Percentiles rank a stretch among this genome's conserved stretches.
phyloP scores from a whole-genome alignment of 1,139 yeast species.

The Hansenula sp. region DNA sequence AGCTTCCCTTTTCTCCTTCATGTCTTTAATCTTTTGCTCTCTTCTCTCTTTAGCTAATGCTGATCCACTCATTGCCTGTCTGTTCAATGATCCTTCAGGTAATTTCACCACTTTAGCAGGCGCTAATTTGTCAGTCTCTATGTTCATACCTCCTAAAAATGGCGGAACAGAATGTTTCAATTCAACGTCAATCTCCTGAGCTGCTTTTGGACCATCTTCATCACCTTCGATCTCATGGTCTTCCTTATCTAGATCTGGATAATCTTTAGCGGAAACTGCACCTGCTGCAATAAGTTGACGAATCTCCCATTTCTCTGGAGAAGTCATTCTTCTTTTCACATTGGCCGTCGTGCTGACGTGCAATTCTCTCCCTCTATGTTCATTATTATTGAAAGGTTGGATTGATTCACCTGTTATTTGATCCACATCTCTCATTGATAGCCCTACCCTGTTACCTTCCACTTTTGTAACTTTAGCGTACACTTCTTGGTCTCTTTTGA shows the following conservation, averaged over 20 bases:
- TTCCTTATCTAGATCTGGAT: constrained; percentile 64
- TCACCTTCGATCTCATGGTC: constrained; percentile 33
- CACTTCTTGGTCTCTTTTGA: constrained; percentile 57
- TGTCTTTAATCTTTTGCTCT: constrained; percentile 51
- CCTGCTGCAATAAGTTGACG: constrained; percentile 82
- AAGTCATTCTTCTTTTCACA: constrained; percentile 53
- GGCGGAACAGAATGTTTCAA: constrained; percentile 66
- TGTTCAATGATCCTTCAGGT: constrained; percentile 75
- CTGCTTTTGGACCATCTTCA: constrained; percentile 26
- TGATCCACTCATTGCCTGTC: constrained; percentile 80
- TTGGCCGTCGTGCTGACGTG: constrained; percentile 9
- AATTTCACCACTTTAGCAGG: constrained; percentile 59
- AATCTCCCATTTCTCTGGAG: constrained; percentile 91
- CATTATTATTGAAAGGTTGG: constrained; percentile 5
- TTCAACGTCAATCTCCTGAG: constrained; percentile 67
- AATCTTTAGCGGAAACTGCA: constrained; percentile 62
- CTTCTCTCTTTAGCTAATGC: constrained; percentile 60
- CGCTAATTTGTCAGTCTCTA: constrained; percentile 36
- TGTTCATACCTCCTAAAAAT: constrained; percentile 53
- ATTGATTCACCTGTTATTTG: constrained; percentile 59
- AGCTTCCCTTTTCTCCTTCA: constrained; percentile 39
- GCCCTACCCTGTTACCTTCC: constrained; percentile 48
- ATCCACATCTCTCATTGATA: constrained; percentile 74
- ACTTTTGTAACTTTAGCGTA: constrained; percentile 55
- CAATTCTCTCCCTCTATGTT: constrained; percentile 25